Base-by-base conservation (phyloP, 345 rosid genomes). In the Laguncularia racemosa region DNA sequence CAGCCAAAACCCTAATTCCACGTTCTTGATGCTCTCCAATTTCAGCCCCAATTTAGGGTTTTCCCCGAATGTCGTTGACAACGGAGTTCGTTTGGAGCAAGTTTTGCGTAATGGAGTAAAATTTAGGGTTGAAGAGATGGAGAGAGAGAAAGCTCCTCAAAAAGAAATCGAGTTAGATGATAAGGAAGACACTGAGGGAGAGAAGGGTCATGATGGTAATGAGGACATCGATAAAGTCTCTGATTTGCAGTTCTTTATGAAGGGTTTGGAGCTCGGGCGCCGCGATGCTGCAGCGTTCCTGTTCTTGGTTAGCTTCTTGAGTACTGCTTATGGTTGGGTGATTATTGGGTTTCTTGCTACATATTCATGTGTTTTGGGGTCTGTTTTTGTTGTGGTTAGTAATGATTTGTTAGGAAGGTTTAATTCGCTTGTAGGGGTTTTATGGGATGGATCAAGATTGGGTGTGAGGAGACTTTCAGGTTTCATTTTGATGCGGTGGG, bases 271-370 rank as follows among this genome's bases (percentile, higher is more conserved):
- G 76, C 52, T 86, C 17, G 95, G 91, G 16, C 78, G 75, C 14
- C 83, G 76, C 1, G 98, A 89, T 50, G 85, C 88, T 0, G 85
- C 86, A 11, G 74, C 91, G 15, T 69, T 92, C 69, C 79, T 84
- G 55, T 80, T 80, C 56, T 72, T 92, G 12, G 81, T 86, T 50
- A 89, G 84, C 68, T 84, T 86, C 60, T 58, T 92, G 49, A 86
- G 93, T 21, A 89, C 89, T 5, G 93, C 96, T 28, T 92, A 92
- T 72, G 96, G 96, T 9, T 89, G 93, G 95, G 89, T 86, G 69
- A 83, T 92, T 73, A 74, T 92, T 45, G 95, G 91, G 59, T 92
- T 86, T 54, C 86, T 96, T 4, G 83, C 81, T 10, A 78, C 88
- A 45, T 92, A 89, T 74, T 85, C 99, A 2, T 73, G 85, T 86